These are phyloP conservation scores for Amphirosellinia nigrospora DNA, from an alignment of 495 filamentous ascomycete genomes.

Conservation along the genomic window DNA sequence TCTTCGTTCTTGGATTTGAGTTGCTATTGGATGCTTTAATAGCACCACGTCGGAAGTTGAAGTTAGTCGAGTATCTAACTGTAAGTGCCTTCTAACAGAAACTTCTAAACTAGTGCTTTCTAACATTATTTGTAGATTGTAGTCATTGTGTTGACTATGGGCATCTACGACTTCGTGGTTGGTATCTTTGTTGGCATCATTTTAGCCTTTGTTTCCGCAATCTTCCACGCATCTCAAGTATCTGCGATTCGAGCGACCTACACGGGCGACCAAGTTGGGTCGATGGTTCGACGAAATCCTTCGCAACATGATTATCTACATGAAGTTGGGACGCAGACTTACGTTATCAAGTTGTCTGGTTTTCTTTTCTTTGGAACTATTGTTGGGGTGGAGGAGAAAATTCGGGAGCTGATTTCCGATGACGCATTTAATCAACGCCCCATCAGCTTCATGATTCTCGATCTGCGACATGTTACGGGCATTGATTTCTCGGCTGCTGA, in stretches of 20 bases:
- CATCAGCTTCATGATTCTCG: conserved; percentile 89
- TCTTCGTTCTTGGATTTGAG: conserved; percentile 93
- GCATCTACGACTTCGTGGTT: conserved; percentile 91
- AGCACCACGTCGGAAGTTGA: conserved; percentile 85
- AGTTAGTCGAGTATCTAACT: conserved; percentile 85
- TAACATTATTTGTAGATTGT: conserved; percentile 64
- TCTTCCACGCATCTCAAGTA: conserved; percentile 87
- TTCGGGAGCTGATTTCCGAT: conserved; percentile 80
- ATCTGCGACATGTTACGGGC: conserved; percentile 86
- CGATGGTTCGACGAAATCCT: conserved; percentile 88
- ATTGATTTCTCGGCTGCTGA: conserved; percentile 96
- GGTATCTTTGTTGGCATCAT: conserved; percentile 93
- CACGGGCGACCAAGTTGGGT: conserved; percentile 83
- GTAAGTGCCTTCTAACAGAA: conserved; percentile 5
- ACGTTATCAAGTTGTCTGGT: conserved; percentile 87
- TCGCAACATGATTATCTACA: conserved; percentile 86
- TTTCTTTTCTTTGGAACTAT: conserved; percentile 98
- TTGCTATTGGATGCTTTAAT: conserved; percentile 85
- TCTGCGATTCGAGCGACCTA: conserved; percentile 87
- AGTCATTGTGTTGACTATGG: conserved; percentile 95
- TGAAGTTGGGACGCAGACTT: conserved; percentile 83
- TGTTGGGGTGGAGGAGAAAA: conserved; percentile 86
- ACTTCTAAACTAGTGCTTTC: conserved; percentile 35
- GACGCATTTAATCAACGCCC: conserved; percentile 76
- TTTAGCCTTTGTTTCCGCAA: conserved; percentile 86